These are phyloP conservation scores for Aspergillus brasiliensis DNA, from an alignment of 2,329 filamentous ascomycete species.

Conservation along the genomic window DNA sequence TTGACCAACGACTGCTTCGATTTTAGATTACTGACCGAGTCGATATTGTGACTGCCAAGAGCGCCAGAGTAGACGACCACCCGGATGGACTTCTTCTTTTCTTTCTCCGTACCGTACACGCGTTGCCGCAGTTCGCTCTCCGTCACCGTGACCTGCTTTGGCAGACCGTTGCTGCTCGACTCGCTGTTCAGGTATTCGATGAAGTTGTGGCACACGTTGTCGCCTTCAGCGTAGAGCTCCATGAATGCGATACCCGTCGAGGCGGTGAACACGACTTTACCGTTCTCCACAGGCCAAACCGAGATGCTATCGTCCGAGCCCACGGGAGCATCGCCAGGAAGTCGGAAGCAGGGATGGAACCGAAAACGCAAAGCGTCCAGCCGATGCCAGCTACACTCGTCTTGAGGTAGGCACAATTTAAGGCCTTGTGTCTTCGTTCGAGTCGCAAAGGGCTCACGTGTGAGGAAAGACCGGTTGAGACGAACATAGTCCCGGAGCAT, in stretches of 20 bases:
- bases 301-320: slow-evolving; percentile 75
- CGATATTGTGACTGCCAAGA: slow-evolving; percentile 71
- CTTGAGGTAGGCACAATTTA: slow-evolving; percentile 69
- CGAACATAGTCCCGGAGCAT: slow-evolving; percentile 88
- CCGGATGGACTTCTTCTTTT: slow-evolving; percentile 66
- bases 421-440: slow-evolving; percentile 79
- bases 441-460: slow-evolving; percentile 81
- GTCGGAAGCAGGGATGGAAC: slow-evolving; percentile 83
- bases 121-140: slow-evolving; percentile 73
- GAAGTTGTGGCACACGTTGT: slow-evolving; percentile 77
- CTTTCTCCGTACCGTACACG: slow-evolving; percentile 68
- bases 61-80: slow-evolving; percentile 76
- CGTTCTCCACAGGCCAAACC: slow-evolving; percentile 80
- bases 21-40: slow-evolving; percentile 71
- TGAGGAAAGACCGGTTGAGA: slow-evolving; percentile 80
- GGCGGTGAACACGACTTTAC: slow-evolving; percentile 74
- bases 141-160: slow-evolving; percentile 71
- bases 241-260: slow-evolving; percentile 81
- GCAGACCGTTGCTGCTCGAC: slow-evolving; percentile 59
- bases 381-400: slow-evolving; percentile 91
- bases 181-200: slow-evolving; percentile 73
- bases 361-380: slow-evolving; percentile 87
- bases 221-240: slow-evolving; percentile 78
- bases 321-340: slow-evolving; percentile 71
- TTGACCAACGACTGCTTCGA: slow-evolving; percentile 74